Evolutionary conservation across 2,329 filamentous ascomycete genomes (phyloP), one percentile per base, ranked within the genome.

Genomic region (Diplodia intermedia): DNA sequence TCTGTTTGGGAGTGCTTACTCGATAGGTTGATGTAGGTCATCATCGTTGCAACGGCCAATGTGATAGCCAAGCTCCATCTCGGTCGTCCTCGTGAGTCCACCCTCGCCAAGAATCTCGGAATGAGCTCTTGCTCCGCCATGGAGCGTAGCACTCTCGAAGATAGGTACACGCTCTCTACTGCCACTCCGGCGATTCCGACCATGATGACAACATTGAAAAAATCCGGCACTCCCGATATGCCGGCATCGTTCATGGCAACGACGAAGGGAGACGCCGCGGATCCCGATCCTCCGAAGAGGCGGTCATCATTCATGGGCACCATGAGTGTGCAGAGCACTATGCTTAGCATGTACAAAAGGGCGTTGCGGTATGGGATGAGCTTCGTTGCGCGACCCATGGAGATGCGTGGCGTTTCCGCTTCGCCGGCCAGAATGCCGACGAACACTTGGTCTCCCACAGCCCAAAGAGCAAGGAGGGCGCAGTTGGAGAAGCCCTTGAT

Each of bases 41-140:
- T 56, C 12, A 72, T 33, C n/a, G 75, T 66, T 0, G 88, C 88
- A 56, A 89, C 83, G 15, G 76, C 76, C 23, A 87, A 78, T 71
- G 85, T 82, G 63, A 88, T 72, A 53, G 79, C 69, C 53, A 89
- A 82, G 63, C 85, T 85, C 71, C 83, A 84, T n/a, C 88, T 76
- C 6, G 77, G 77, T 15, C 77, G 73, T 9, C 77, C 77, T 43
- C 70, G 69, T 1, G 61, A 61, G 63, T 79, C 75, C 0, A 78
- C 73, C 11, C 69, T 70, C 8, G 75, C 76, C 29, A 77, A 63
- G 14, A 70, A 71, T 4, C 70, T 63, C 1, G 75, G 75, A 29
- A 79, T 72, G 8, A 78, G 67, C 6, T 68, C 69, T 47, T 76
- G 69, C 20, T 68, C 40, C 4, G 74, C 71, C 75, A 79, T 76